Evolutionary conservation across 352 stramenopile species (phyloP), one percentile per base, ranked within the genome.

Genomic region (Phytophthora tentaculata): DNA sequence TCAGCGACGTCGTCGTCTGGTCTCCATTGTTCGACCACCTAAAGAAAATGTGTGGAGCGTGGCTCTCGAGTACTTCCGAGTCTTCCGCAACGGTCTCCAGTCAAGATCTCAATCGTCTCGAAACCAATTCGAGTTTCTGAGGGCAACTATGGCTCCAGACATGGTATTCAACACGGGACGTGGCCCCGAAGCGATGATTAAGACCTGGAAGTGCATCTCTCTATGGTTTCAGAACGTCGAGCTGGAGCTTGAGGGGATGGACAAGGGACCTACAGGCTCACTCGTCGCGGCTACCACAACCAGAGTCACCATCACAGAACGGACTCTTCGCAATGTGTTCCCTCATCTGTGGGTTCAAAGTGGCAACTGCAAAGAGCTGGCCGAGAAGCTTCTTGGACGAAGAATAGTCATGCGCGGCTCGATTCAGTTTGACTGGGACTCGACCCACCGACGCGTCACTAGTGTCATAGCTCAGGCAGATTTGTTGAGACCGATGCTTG

Each of bases 201-300:
- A 23, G 45, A 58, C 16, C 19, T 69, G 62, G 62, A 56, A 56
- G 12, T 69, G 45, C 6, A 35, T 64, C 37, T 64, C 54, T 2
- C 16, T 62, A 3, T 69, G 62, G 62, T 69, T 64, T 13, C 17
- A 62, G 41, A 29, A 63, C 12, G 55, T 58, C n/a, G 35, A 64
- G 12, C 14, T 64, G 29, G 61, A 58, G 13, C n/a, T 69, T 44
- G 53, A 64, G 26, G 44, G 35, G 1, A 22, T 69, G 35, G 17
- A 44, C 14, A 64, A 58, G 17, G 62, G 22, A 2, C 5, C 35
- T 13, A 5, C 8, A 3, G 50, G 17, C 8, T 41, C 20, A 19
- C 22, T 67, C 2, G 17, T 61, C 1, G 60, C 50, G 23, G 12
- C 13, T 35, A 61, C 20, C 3, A 39, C 28, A 16, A 56, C 50